Base-by-base conservation (phyloP, 257 asterid genomes). In the Lavandula angustifolia region DNA sequence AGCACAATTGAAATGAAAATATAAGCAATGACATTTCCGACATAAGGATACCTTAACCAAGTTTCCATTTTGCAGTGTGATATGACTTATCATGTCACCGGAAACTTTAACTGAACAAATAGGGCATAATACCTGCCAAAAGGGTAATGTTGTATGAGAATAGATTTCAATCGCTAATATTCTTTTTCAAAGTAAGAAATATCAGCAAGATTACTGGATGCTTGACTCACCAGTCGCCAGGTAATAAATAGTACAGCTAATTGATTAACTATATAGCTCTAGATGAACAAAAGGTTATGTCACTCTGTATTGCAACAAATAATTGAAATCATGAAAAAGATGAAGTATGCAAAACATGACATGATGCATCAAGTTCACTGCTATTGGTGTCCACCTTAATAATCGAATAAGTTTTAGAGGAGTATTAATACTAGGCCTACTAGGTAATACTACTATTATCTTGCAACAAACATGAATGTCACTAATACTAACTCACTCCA, bases 11-110 rank as follows among this genome's bases (percentile, higher is more conserved):
- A 52, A 44, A 42, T 5, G 6, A 32, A 33, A 51, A 37, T 10
- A 38, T 12, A 11, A 52, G 14, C 29, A 38, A 54, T 12, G 29
- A 40, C 17, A 54, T 3, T 27, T n/a, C 62, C 54, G n/a, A 51
- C 3, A 54, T 17, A 64, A 83, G 89, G 95, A 85, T 87, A 91
- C 81, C 87, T 83, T 91, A 76, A 87, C 64, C 49, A 87, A 76
- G 81, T 91, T 87, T 27, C 94, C 94, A 63, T 91, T 95, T 62
- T 87, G 95, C 57, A 79, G 76, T 4, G 89, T 87, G 59, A 91
- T 84, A 75, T 87, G 97, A 69, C 79, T 81, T 75, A 80, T 67
- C 83, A 91, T 68, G 82, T 85, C 87, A 47, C 95, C 59, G 18
- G 82, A 65, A 74, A 91, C 87, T 71, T 81, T 87, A 58, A 81